Percentiles rank a stretch among this genome's conserved stretches.
These are phyloP conservation scores for Penicillium sp. DNA, from an alignment of 2,329 filamentous ascomycete genomes.

Conservation along the genomic window DNA sequence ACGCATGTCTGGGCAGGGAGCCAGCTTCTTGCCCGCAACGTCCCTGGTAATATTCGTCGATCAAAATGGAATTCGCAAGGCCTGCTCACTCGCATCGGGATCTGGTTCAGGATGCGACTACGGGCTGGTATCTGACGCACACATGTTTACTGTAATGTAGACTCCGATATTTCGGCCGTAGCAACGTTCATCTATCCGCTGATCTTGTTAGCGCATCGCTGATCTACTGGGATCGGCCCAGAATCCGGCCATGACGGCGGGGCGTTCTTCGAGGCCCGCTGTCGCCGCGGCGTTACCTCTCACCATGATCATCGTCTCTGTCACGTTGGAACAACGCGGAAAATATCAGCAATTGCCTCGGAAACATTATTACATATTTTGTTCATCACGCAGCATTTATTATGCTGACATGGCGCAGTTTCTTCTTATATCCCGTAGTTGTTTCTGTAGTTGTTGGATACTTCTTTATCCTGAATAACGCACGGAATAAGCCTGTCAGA, in stretches of 20 bases:
- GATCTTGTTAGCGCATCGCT: constrained; percentile 56
- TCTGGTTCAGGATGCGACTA: constrained; percentile 57
- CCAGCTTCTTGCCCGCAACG: constrained; percentile 52
- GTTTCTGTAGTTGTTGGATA: constrained; percentile 54
- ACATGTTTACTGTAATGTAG: constrained; percentile 68
- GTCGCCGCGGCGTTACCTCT: constrained; percentile 65
- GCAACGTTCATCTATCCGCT: constrained; percentile 62
- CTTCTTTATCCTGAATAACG: constrained; percentile 57
- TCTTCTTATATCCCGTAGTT: constrained; percentile 58
- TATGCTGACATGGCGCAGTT: constrained; percentile 50
- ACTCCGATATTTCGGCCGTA: constrained; percentile 66
- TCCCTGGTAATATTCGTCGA: constrained; percentile 62
- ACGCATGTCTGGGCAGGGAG: constrained; percentile 56
- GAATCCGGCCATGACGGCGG: constrained; percentile 59
- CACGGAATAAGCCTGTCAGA: constrained; percentile 52
- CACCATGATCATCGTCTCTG: constrained; percentile 64
- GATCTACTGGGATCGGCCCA: constrained; percentile 62
- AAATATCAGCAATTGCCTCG: constrained; percentile 56
- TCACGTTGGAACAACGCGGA: constrained; percentile 62
- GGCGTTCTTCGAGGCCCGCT: constrained; percentile 63
- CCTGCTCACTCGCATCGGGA: constrained; percentile 59
- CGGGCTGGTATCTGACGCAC: constrained; percentile 71
- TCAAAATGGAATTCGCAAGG: constrained; percentile 59
- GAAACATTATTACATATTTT: constrained; percentile 54
- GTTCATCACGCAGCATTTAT: constrained; percentile 54